Evolutionary conservation across 2,329 filamentous ascomycete genomes (phyloP), one percentile per base, ranked within the genome.

Genomic region (Anthostomella pinea): DNA sequence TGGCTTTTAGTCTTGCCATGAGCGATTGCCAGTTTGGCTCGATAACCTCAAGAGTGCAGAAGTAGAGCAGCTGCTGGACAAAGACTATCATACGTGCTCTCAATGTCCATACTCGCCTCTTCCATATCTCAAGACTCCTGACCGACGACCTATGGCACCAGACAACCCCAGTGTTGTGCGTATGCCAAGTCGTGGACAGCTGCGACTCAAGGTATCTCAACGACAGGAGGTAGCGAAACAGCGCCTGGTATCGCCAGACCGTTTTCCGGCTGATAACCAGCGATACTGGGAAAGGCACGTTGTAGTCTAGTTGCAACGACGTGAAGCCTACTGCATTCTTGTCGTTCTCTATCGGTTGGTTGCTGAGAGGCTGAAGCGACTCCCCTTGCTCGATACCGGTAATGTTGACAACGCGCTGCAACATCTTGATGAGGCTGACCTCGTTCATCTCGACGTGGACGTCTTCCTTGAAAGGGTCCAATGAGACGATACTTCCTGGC

Each of bases 381-480:
- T 93, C 86, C 45, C 91, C 88, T 60, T 94, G 86, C 53, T 97
- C 91, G 43, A 97, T 87, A 28, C 93, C 93, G 3, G 89, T 94
- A 48, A 97, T 95, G 56, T 90, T 96, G 46, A 98, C 91, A 34
- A 98, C 91, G 35, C 91, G 84, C 75, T 96, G 95, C 41, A 98
- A 71, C 68, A 89, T 94, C 57, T 94, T 94, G 9, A 89, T 94
- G 29, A 98, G 77, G 5, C 88, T 87, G 24, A 91, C 83, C 52
- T 95, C 89, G 60, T 96, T 96, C 85, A 97, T 96, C 54, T 90
- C 84, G 15, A 98, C 88, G 63, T 94, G 95, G 62, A 98, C 87
- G 58, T 98, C 91, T 65, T 98, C 93, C 59, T 97, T 98, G 73
- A 95, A 98, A 0, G 91, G 89, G 59, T 98, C 93, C 39, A 95